phyloP scores from a whole-genome alignment of 768 basidiomycete species.

The Psilocybe azurescens region DNA sequence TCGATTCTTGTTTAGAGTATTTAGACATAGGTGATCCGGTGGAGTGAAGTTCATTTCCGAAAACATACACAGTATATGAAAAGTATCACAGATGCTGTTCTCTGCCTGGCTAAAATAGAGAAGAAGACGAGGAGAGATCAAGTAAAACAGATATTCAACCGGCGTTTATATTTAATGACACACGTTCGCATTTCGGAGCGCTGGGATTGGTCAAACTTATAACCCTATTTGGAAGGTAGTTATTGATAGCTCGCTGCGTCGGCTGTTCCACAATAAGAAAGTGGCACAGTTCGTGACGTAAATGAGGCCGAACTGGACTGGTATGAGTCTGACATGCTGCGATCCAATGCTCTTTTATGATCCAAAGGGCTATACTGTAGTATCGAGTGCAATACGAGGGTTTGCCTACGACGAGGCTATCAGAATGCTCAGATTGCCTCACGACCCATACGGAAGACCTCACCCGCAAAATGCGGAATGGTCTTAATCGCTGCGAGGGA shows the following conservation, averaged over 20 bases:
- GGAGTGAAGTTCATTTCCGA: neutral
- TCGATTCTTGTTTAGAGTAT: too few relatives aligned
- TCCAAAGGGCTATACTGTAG: too few relatives aligned
- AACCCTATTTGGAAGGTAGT: neutral
- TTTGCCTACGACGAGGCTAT: too few relatives aligned
- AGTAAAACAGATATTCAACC: neutral
- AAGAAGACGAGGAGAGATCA: neutral
- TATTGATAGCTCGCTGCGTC: neutral
- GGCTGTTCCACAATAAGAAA: neutral
- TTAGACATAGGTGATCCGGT: neutral
- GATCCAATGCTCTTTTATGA: too few relatives aligned
- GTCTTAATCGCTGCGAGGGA: too few relatives aligned
- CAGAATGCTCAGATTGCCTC: too few relatives aligned
- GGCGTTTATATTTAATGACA: neutral
- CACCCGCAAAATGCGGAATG: too few relatives aligned
- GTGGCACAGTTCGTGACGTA: neutral
- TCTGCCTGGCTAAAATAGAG: neutral
- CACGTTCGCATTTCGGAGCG: constrained; percentile 11
- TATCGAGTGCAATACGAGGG: too few relatives aligned
- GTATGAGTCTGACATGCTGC: neutral
- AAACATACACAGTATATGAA: neutral
- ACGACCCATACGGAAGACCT: rapidly evolving
- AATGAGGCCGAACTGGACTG: neutral
- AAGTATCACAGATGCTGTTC: neutral
- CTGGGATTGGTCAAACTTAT: neutral